Conservation (phyloP, 192 early-diverging fungal genomes). For the Coemansia sp. region DNA sequence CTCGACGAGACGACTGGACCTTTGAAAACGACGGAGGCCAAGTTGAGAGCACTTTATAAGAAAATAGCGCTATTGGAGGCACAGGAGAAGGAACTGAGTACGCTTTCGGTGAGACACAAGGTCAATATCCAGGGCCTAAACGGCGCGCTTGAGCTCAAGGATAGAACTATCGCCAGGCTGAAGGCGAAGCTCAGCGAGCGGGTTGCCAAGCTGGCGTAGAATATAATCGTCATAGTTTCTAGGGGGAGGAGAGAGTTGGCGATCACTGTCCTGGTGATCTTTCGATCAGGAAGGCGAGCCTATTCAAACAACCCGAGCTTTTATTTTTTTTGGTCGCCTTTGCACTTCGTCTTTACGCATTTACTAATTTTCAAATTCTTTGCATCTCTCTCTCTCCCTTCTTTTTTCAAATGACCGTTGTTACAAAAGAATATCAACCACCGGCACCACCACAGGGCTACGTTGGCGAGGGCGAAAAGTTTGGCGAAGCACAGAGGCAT, state of each 20-base stretch:
- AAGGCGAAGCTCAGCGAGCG: not conserved
- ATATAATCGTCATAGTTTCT: too few relatives aligned
- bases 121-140: not conserved
- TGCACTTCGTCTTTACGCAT: too few relatives aligned
- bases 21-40: not conserved
- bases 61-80: too few relatives aligned
- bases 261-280: too few relatives aligned
- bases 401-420: not conserved
- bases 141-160: not conserved
- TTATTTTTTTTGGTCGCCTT: too few relatives aligned
- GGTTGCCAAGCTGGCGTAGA: not conserved
- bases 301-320: too few relatives aligned
- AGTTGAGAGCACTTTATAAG: not conserved
- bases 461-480: not conserved
- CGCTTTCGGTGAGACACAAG: not conserved
- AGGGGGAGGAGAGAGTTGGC: too few relatives aligned
- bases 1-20: not conserved
- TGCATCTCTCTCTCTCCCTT: not conserved
- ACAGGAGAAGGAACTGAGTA: not conserved
- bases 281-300: too few relatives aligned
- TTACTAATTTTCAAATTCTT: too few relatives aligned
- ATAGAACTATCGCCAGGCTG: not conserved
- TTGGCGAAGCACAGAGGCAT: not conserved
- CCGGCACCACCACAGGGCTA: slow-evolving; percentile 4
- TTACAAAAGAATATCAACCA: slow-evolving; percentile 7